Percentiles rank a stretch among this genome's conserved stretches.
These are phyloP conservation scores for Reticulascus tulasneorum DNA, from an alignment of 2,329 filamentous ascomycete genomes.

Conservation along the genomic window DNA sequence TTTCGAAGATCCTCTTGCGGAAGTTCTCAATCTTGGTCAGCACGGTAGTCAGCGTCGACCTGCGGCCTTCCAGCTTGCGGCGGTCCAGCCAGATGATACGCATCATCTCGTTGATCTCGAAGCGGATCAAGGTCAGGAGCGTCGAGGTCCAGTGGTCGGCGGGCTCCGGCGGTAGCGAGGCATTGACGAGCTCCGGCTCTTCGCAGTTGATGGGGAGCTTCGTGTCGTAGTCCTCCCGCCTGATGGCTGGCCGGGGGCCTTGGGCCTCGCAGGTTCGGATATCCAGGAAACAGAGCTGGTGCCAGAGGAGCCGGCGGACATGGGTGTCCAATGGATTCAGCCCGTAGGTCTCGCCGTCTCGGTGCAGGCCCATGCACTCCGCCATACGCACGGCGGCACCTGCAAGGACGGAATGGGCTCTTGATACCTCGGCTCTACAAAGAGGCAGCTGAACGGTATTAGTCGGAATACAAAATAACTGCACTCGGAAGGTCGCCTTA, in stretches of 20 bases:
- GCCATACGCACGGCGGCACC: conserved; percentile 70
- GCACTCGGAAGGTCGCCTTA: conserved; percentile 32
- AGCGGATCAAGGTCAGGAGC: conserved; percentile 64
- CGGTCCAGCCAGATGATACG: conserved; percentile 67
- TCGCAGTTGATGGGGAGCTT: conserved; percentile 68
- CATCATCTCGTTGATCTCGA: conserved; percentile 71
- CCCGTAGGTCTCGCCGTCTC: conserved; percentile 64
- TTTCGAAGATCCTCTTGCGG: conserved; percentile 58
- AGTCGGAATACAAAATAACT: conserved; percentile 11
- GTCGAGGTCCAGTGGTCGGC: conserved; percentile 61
- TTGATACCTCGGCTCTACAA: conserved; percentile 67
- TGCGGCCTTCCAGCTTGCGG: conserved; percentile 57
- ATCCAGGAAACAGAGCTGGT: conserved; percentile 74
- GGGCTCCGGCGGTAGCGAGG: conserved; percentile 37
- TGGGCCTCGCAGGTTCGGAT: conserved; percentile 71
- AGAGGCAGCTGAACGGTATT: conserved; percentile 55
- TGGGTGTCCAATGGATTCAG: conserved; percentile 66
- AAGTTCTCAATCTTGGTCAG: conserved; percentile 68
- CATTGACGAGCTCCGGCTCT: conserved; percentile 55
- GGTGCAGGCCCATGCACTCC: conserved; percentile 73
- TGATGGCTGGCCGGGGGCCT: conserved; percentile 66
- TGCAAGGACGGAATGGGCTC: conserved; percentile 68
- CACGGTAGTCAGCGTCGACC: conserved; percentile 58
- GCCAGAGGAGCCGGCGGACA: conserved; percentile 69
- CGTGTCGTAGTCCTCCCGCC: conserved; percentile 72